phyloP scores from a whole-genome alignment of 192 early-diverging fungal genomes.

The Backusella tarrabulga region DNA sequence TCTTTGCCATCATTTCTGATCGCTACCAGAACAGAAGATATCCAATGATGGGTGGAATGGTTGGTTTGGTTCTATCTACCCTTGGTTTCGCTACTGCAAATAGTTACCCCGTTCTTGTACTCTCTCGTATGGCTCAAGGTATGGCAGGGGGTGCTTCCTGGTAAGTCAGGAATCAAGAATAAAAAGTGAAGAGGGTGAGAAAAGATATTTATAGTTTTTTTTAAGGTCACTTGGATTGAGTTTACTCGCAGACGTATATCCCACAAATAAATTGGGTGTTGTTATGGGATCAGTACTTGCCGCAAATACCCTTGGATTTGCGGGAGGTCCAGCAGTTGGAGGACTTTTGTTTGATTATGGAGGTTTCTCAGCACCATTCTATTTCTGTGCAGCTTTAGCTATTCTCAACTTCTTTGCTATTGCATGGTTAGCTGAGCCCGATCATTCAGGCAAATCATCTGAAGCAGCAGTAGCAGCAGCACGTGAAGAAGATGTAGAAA shows the following conservation, averaged over 20 bases:
- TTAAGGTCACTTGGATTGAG: conserved; percentile 63
- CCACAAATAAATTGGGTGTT: conserved; percentile 54
- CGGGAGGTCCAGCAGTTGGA: conserved; percentile 67
- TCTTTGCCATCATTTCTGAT: conserved; percentile 72
- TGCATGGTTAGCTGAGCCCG: conserved; percentile 61
- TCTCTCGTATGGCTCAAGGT: conserved; percentile 75
- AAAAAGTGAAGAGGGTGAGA: background rate
- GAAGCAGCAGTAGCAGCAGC: background rate
- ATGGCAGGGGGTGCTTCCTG: conserved; percentile 72
- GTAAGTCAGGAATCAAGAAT: conserved; percentile 22
- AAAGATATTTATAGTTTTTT: background rate
- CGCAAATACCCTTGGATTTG: conserved; percentile 65
- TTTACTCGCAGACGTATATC: conserved; percentile 72
- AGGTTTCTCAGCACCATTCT: conserved; percentile 64
- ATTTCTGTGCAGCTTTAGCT: conserved; percentile 65
- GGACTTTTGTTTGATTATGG: conserved; percentile 63
- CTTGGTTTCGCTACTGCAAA: conserved; percentile 61
- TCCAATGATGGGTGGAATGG: conserved; percentile 74
- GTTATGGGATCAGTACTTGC: conserved; percentile 72
- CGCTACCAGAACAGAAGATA: conserved; percentile 66
- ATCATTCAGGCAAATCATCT: conserved; percentile 3
- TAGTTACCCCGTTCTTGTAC: conserved; percentile 62
- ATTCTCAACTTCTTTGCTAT: conserved; percentile 62
- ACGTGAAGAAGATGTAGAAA: conserved; percentile 9
- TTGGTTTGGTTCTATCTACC: conserved; percentile 62